A percentile compares a stretch with the other conserved stretches of the same genome.
Conservation (phyloP, 2,329 filamentous ascomycete species). For the Xylaria arbuscula region DNA sequence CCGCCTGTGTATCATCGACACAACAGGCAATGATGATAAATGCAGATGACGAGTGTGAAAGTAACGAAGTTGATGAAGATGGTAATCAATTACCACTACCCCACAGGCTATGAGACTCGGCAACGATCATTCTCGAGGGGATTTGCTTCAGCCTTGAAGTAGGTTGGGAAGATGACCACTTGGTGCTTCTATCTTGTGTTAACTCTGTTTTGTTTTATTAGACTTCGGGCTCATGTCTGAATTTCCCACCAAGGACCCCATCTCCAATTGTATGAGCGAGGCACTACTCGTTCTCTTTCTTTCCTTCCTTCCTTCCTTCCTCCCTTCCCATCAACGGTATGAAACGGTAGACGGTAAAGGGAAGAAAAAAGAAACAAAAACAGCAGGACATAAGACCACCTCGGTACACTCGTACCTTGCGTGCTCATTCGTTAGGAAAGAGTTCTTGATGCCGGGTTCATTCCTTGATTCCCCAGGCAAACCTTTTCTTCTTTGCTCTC, state of each 20-base stretch:
- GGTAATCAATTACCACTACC: not conserved
- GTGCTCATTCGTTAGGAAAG: not conserved
- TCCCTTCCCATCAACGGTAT: not conserved
- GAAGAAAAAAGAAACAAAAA: not conserved
- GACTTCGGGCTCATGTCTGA: not conserved
- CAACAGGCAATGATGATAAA: not conserved
- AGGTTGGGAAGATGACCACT: not conserved
- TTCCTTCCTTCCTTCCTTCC: not conserved
- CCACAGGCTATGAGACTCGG: not conserved
- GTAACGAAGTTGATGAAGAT: not conserved
- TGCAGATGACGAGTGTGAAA: not conserved
- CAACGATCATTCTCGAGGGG: not conserved
- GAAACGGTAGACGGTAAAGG: not conserved
- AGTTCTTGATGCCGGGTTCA: not conserved
- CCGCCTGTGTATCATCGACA: not conserved
- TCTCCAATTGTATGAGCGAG: not conserved
- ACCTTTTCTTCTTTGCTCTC: not conserved
- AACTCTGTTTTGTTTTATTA: constrained; percentile 11
- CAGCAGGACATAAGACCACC: not conserved
- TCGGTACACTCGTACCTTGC: not conserved
- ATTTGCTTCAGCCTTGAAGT: not conserved
- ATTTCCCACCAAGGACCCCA: not conserved
- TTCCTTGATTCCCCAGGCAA: not conserved
- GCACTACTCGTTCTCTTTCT: not conserved
- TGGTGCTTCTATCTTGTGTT: constrained; percentile 7